These are phyloP conservation scores for Knufia fluminis DNA, from an alignment of 2,329 filamentous ascomycete genomes.

Conservation along the genomic window DNA sequence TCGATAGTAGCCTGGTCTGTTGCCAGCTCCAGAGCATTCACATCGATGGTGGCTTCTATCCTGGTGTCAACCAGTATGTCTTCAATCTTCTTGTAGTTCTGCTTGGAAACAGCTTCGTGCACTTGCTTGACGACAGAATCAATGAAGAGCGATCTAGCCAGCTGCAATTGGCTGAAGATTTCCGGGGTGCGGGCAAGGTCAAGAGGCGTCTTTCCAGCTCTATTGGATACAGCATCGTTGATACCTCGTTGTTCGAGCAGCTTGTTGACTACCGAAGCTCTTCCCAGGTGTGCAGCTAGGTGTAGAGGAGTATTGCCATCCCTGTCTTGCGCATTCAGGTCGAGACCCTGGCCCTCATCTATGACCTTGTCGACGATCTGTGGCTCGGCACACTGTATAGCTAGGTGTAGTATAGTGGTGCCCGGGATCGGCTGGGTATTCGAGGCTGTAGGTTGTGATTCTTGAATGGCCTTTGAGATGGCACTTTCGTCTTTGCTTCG, in stretches of 20 bases:
- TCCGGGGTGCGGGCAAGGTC: constrained; percentile 87
- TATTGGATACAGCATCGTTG: constrained; percentile 81
- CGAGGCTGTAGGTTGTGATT: constrained; percentile 44
- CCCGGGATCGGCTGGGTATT: constrained; percentile 43
- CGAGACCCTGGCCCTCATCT: constrained; percentile 60
- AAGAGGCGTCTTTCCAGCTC: constrained; percentile 72
- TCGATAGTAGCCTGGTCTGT: constrained; percentile 70
- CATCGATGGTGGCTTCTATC: constrained; percentile 77
- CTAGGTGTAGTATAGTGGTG: constrained; percentile 83
- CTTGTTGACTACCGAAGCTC: constrained; percentile 69
- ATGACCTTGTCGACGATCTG: constrained; percentile 93
- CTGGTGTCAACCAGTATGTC: constrained; percentile 74
- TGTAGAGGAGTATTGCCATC: constrained; percentile 94
- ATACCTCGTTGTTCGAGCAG: constrained; percentile 73
- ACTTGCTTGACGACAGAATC: constrained; percentile 78
- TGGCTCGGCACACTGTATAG: constrained; percentile 88
- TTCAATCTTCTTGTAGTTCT: constrained; percentile 69
- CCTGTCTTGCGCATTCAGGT: constrained; percentile 82
- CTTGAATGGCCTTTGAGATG: constrained; percentile 70
- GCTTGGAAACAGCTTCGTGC: constrained; percentile 63
- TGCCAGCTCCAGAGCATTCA: constrained; percentile 82
- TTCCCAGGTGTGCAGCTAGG: constrained; percentile 72
- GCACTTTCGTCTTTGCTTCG: constrained; percentile 82
- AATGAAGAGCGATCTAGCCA: constrained; percentile 79
- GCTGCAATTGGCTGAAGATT: constrained; percentile 89